These are phyloP conservation scores for Quercus suber DNA, from an alignment of 306 rosid species.

Conservation along the genomic window DNA sequence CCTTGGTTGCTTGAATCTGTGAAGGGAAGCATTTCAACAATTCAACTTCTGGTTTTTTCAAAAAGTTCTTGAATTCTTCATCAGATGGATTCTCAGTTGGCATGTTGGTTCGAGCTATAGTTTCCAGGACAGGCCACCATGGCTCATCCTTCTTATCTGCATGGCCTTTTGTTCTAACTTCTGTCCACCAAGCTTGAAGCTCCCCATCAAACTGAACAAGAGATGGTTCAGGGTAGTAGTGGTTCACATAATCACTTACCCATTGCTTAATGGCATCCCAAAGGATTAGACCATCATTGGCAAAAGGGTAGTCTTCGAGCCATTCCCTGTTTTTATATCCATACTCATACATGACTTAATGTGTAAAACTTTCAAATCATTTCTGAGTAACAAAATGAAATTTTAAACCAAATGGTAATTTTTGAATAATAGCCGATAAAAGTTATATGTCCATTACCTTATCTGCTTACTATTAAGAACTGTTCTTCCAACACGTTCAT, in stretches of 20 bases:
- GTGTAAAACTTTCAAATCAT: too few relatives aligned
- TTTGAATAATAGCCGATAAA: too few relatives aligned
- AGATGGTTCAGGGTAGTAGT: slow-evolving; percentile 26
- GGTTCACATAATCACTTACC: slow-evolving; percentile 35
- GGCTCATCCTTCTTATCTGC: slow-evolving; percentile 15
- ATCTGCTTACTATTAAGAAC: too few relatives aligned
- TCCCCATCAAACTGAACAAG: slow-evolving; percentile 26
- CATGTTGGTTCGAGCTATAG: slow-evolving; percentile 35
- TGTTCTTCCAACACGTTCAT: too few relatives aligned
- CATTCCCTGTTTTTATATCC: too few relatives aligned
- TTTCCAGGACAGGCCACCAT: slow-evolving; percentile 37
- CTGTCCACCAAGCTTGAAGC: slow-evolving; percentile 49
- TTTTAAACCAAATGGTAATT: too few relatives aligned
- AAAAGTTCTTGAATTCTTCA: slow-evolving; percentile 14
- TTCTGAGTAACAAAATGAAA: too few relatives aligned
- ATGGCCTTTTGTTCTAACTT: slow-evolving; percentile 34
- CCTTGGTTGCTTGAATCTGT: slow-evolving; percentile 35
- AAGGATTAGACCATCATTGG: slow-evolving; percentile 35
- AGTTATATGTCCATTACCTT: too few relatives aligned
- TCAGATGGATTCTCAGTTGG: slow-evolving; percentile 28
- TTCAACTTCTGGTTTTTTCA: slow-evolving; percentile 28
- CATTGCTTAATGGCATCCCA: slow-evolving; percentile 36
- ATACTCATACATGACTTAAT: too few relatives aligned
- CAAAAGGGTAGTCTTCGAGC: slow-evolving; percentile 45
- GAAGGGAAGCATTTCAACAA: slow-evolving; percentile 36